A percentile compares a stretch with the other conserved stretches of the same genome.
These are phyloP conservation scores for Macrocybe gigantea DNA, from an alignment of 768 basidiomycete species.

Conservation along the genomic window DNA sequence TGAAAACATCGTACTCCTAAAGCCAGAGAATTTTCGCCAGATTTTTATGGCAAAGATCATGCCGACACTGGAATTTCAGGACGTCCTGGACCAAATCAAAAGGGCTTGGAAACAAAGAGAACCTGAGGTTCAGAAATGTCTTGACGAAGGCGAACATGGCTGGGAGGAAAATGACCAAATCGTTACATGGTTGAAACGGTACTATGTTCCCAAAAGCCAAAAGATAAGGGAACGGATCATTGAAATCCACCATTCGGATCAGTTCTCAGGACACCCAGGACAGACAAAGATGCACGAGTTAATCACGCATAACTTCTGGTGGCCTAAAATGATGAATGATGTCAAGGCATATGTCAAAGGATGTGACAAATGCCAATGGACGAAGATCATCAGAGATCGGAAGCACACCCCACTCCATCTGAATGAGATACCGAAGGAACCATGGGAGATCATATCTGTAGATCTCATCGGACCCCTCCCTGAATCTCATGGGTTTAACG, in stretches of 20 bases:
- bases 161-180: background rate
- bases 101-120: background rate
- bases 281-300: background rate
- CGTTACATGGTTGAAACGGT: background rate
- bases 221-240: background rate
- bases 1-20: background rate
- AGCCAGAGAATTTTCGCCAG: background rate
- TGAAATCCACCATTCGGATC: background rate
- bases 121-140: background rate
- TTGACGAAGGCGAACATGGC: background rate
- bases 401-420: slow-evolving; percentile 15
- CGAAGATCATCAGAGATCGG: slow-evolving; percentile 7
- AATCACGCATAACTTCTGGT: slow-evolving; percentile 2
- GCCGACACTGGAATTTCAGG: background rate
- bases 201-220: background rate
- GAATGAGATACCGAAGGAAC: slow-evolving; percentile 10
- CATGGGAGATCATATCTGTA: slow-evolving; percentile 28
- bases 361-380: background rate
- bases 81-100: background rate
- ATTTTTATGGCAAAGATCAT: background rate
- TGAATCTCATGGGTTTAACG: slow-evolving; percentile 21
- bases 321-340: background rate
- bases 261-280: background rate
- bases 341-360: background rate
- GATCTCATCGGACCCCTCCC: slow-evolving; percentile 33